phyloP scores from a whole-genome alignment of 1,139 yeast genomes.

The Protomyces lactucae-debilis region DNA sequence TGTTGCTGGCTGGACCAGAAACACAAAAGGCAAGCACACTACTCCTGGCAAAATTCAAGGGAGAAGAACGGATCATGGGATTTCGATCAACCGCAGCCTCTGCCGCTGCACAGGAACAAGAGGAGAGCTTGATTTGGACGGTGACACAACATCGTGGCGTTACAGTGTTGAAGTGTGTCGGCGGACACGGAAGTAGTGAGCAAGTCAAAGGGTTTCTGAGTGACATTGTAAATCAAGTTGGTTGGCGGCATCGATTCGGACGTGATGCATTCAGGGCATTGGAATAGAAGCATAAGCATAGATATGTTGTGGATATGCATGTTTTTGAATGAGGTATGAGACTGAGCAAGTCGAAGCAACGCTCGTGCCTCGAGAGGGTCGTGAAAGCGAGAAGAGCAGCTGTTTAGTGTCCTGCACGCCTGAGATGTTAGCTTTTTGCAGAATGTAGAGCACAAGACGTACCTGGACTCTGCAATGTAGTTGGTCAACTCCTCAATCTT shows the following conservation, averaged over 20 bases:
- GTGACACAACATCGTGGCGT: slow-evolving; percentile 18
- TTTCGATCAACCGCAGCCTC: neutral
- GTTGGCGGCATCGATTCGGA: slow-evolving; percentile 14
- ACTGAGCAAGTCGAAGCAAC: neutral
- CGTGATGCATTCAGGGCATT: slow-evolving; percentile 21
- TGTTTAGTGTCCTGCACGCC: neutral
- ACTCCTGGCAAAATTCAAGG: slow-evolving; percentile 4
- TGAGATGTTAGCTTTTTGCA: neutral
- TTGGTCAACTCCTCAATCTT: slow-evolving; percentile 98
- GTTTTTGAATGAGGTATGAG: neutral
- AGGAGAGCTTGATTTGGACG: slow-evolving; percentile 9
- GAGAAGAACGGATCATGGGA: slow-evolving; percentile 14
- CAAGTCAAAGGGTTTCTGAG: slow-evolving; percentile 13
- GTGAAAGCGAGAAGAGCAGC: neutral
- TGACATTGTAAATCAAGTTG: neutral
- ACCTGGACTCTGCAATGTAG: slow-evolving; percentile 83
- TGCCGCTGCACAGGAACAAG: neutral
- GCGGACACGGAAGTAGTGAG: slow-evolving; percentile 4
- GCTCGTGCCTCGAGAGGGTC: neutral
- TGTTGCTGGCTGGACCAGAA: slow-evolving; percentile 9
- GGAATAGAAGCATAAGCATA: neutral
- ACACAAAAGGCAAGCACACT: neutral
- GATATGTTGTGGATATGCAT: neutral
- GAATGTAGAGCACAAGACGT: slow-evolving; percentile 41
- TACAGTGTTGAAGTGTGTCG: slow-evolving; percentile 12